Conservation (phyloP, 352 stramenopile genomes). For the Phytophthora multivora region DNA sequence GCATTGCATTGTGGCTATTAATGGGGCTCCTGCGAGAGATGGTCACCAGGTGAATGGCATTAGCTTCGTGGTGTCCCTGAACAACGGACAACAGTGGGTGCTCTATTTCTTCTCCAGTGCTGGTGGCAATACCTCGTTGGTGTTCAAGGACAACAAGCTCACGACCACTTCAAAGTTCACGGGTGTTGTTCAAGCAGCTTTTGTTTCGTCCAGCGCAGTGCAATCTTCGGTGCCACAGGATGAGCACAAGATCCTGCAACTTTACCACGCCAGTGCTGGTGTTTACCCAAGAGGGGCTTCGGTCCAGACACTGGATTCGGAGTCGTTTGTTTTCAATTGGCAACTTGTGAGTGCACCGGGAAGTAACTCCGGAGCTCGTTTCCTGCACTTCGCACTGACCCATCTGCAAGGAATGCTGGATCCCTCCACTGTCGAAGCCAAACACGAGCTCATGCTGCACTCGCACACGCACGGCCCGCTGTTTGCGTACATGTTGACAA, state of each 20-base stretch:
- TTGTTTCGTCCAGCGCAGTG: constrained; percentile 51
- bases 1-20: constrained; percentile 62
- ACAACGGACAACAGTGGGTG: constrained; percentile 80
- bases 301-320: constrained; percentile 28
- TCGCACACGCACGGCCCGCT: constrained; percentile 77
- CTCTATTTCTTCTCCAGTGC: constrained; percentile 61
- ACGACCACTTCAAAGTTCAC: constrained; percentile 55
- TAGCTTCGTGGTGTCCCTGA: constrained; percentile 65
- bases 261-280: constrained; percentile 65
- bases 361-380: constrained; percentile 33
- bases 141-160: constrained; percentile 61
- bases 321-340: constrained; percentile 73
- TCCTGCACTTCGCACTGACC: constrained; percentile 73
- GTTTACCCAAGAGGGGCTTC: constrained; percentile 43
- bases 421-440: constrained; percentile 36
- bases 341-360: constrained; percentile 36
- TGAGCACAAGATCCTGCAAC: constrained; percentile 50
- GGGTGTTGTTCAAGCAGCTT: constrained; percentile 70
- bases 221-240: constrained; percentile 19
- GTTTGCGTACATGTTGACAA: constrained; percentile 54
- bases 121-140: constrained; percentile 23
- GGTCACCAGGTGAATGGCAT: constrained; percentile 43
- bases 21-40: constrained; percentile 45
- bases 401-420: constrained; percentile 69
- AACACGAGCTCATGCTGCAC: constrained; percentile 61